Conservation (phyloP, 192 early-diverging fungal species). For the Fimicolochytrium jonesii region DNA sequence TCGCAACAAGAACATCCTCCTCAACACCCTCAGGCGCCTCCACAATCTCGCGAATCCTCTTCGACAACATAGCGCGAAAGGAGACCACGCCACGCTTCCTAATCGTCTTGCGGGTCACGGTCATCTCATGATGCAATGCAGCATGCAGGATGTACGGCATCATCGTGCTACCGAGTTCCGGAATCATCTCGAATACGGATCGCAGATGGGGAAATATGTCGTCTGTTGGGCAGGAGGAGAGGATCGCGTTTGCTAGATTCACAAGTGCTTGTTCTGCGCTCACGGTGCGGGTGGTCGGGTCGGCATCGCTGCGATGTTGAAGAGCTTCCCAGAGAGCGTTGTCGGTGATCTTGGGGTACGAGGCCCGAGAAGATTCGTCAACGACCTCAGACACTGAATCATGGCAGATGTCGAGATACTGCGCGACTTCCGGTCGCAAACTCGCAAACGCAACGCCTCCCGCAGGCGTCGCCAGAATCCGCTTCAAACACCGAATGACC, state of each 20-base stretch:
- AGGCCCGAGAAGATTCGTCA: too few relatives aligned
- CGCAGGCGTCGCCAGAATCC: neutral
- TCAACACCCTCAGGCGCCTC: neutral
- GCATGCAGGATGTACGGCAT: conserved; percentile 18
- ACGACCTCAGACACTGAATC: too few relatives aligned
- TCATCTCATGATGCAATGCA: conserved; percentile 16
- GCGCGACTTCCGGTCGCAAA: neutral
- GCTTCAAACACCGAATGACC: neutral
- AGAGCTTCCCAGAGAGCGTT: too few relatives aligned
- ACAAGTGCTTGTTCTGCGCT: conserved; percentile 1
- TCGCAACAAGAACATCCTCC: neutral
- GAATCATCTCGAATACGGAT: conserved; percentile 3
- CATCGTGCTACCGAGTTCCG: conserved; percentile 20
- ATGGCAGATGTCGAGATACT: too few relatives aligned
- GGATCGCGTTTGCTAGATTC: conserved; percentile 7
- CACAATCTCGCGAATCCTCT: too few relatives aligned
- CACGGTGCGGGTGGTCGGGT: too few relatives aligned
- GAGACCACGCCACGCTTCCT: neutral
- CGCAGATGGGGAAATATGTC: conserved; percentile 15
- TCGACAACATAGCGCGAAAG: too few relatives aligned
- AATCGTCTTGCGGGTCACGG: neutral
- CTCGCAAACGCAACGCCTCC: conserved; percentile 1
- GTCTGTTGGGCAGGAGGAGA: conserved; percentile 9
- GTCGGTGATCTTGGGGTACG: too few relatives aligned
- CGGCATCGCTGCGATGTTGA: too few relatives aligned